Base-by-base conservation (phyloP, 1,284 basidiomycete species). In the Bondarzewia mesenterica region DNA sequence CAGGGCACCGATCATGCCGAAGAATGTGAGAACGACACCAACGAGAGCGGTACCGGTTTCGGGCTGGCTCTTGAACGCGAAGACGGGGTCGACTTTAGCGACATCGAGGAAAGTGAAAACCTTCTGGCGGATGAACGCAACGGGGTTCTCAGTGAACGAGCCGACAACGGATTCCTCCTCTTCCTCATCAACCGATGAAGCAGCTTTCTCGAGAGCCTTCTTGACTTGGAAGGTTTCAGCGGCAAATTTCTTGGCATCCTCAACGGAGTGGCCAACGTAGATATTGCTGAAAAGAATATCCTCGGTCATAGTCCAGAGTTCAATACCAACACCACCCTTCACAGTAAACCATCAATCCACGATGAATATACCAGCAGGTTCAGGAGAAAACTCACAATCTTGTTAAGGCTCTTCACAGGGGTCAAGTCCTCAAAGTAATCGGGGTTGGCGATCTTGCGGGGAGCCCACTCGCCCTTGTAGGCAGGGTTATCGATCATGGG, bases 291-390 rank as follows among this genome's bases (percentile, higher is more conserved):
- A 96, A 59, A 96, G 80, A 58, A 96, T 96, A 64, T 94, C 89
- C 70, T 96, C 93, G 43, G 92, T 94, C 94, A 97, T 98, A 49
- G 93, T 94, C 93, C 93, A 98, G 60, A 97, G 82, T 69, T 98
- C 93, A 54, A 97, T 93, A 64, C 93, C 93, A 56, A 97, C 79
- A 71, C 93, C 94, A 56, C 89, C 90, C 80, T 87, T 40, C 10
- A 46, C 18, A 20, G 22, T 16, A 25, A n/a, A 26, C 21, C 20
- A 1, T 45, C 44, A 43, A 18, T 49, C 2, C 46, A 21, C 49
- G n/a, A 49, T 14, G 38, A 22, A 5, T 35, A 27, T 4, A 42
- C 12, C 10, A 18, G 50, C 39, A 18, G 25, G 16, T 3, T 15
- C 29, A 16, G 2, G 15, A 35, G 14, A 5, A 46, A 3, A 69